Evolutionary conservation across 2,329 filamentous ascomycete species (phyloP), one percentile per base, ranked within the genome.

Genomic region (Myrmaecium sp.): DNA sequence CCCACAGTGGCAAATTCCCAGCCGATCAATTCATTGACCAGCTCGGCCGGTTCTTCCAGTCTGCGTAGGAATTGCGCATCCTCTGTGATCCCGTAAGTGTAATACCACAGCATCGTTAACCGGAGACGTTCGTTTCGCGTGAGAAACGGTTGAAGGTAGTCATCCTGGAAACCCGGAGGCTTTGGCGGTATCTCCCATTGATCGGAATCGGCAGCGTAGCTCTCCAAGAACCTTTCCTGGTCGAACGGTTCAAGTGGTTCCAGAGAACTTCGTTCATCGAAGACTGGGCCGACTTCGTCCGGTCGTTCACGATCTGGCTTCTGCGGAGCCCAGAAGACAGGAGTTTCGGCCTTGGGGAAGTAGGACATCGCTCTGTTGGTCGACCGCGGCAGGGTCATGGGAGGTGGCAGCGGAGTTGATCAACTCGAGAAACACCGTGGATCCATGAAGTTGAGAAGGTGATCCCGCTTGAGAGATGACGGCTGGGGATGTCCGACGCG

Each of bases 1-100:
- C 58, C 58, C 5, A 58, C 43, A 11, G 60, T 52, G n/a, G 48
- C 56, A 28, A 50, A 57, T 6, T 62, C 57, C 57, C 58, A 62
- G 5, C 46, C 55, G 4, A 52, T 47, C 1, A 51, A 51, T 13
- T 59, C 49, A 14, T 51, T 42, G 0, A 52, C 54, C 3, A 62
- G 38, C 10, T 44, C 39, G 0, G 55, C 45, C 31, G 59, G 59
- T 14, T 58, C 52, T 14, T 58, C 55, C 3, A 62, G 34, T 1
- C 49, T 46, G 3, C 44, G 45, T 10, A 60, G 39, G 18, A 61
- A 41, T 18, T 58, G 55, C 5, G 33, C 33, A 27, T 62, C 54
- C 5, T 53, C 36, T 7, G 52, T 35, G 6, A 57, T 41, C 4
- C 47, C 48, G 15, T 44, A 42, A 1, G 55, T 56, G 17, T 60